Base-by-base conservation (phyloP, 495 filamentous ascomycete species). In the Mycothermus thermophilus region DNA sequence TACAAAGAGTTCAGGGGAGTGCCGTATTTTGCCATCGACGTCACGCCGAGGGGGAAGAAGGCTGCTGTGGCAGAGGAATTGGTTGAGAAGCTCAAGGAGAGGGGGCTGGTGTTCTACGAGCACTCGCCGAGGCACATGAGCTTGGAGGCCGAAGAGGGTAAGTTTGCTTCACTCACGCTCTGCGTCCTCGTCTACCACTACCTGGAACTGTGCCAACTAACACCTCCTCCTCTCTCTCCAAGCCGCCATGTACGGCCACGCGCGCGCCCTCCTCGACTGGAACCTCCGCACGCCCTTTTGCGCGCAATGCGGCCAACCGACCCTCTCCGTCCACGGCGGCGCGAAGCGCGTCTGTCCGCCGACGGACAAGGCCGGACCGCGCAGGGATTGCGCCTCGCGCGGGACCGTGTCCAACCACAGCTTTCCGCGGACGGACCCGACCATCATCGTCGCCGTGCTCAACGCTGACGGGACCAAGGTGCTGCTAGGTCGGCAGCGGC, bases 371-470 rank as follows among this genome's bases (percentile, higher is more conserved):
- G 70, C 70, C 2, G 57, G 53, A 19, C 41, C 74, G 31, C 73
- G 83, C 14, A 67, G 71, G 1, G 68, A 75, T 10, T 96, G 90
- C 54, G 73, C 72, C 8, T 93, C 87, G 2, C 64, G 82, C 17
- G 75, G 68, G 10, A 79, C 77, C 13, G 58, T 83, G 38, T 81
- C 80, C 18, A 94, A 94, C 61, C 64, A 93, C 31, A 73, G 66
- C 37, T 97, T 97, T 67, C 90, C 90, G 8, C 81, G 92, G 27
- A 94, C 88, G 8, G 87, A 96, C 52, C 87, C 88, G 3, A 94
- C 85, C 4, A 79, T 96, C 39, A 96, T 97, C 55, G 85, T 93
- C 66, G 92, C 88, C 2, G 75, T 94, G 10, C 64, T 95, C 25
- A 84, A 77, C 27, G 58, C 70, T 26, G 79, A 88, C 47, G 75